Conservation (phyloP, 176 grass and related monocot genomes). For the Eleusine indica region DNA sequence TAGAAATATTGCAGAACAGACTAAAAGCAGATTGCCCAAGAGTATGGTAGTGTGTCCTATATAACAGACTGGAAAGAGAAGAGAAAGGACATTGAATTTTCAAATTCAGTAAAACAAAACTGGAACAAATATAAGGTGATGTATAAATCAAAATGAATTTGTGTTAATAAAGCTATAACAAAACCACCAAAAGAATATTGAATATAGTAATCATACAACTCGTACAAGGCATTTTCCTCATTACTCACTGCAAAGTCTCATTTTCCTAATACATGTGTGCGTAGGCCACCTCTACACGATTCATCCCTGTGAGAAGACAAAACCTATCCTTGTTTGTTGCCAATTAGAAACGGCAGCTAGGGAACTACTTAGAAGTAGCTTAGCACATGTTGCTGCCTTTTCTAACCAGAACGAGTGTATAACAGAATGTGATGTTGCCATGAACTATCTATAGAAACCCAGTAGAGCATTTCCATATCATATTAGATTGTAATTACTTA, state of each 20-base stretch:
- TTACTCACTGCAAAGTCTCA: background rate
- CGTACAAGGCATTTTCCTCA: background rate
- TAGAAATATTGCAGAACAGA: background rate
- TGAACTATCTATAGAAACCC: slow-evolving; percentile 6
- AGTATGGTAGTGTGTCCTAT: background rate
- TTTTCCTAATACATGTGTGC: background rate
- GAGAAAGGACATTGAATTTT: background rate
- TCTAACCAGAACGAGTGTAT: slow-evolving; percentile 1
- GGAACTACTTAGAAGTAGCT: slow-evolving; percentile 23
- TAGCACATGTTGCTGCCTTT: slow-evolving; percentile 21
- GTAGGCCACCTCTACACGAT: slow-evolving; percentile 7
- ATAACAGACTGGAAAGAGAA: background rate
- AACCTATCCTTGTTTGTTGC: slow-evolving; percentile 10
- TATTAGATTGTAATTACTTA: background rate
- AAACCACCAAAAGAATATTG: background rate
- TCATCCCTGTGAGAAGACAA: slow-evolving; percentile 30
- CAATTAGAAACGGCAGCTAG: slow-evolving; percentile 19
- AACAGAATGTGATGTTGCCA: slow-evolving; percentile 6
- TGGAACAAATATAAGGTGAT: background rate
- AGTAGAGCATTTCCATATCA: slow-evolving; percentile 16
- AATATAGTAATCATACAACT: slow-evolving; percentile 1
- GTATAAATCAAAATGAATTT: background rate
- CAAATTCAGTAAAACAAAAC: background rate
- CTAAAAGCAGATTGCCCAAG: background rate
- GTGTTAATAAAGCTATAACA: background rate